These are phyloP conservation scores for Pseudocercospora fijiensis DNA, from an alignment of 2,329 filamentous ascomycete species.

Conservation along the genomic window DNA sequence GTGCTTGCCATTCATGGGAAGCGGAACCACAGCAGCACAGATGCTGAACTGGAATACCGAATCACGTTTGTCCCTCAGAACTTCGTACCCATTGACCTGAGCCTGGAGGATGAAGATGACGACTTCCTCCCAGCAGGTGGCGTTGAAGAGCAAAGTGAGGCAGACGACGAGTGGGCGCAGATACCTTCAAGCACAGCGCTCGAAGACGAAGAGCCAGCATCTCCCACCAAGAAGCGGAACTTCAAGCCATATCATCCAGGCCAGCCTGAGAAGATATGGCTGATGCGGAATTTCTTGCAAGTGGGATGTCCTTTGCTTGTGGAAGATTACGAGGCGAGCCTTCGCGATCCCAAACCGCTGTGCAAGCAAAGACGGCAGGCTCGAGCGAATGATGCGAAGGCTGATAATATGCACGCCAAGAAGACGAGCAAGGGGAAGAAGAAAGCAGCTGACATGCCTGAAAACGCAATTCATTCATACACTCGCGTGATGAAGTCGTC, in stretches of 20 bases:
- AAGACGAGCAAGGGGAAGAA: conserved; percentile 20
- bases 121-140: conserved; percentile 41
- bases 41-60: conserved; percentile 73
- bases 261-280: conserved; percentile 65
- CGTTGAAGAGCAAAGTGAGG: conserved; percentile 39
- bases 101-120: conserved; percentile 68
- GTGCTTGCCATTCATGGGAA: conserved; percentile 67
- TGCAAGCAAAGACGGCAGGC: conserved; percentile 32
- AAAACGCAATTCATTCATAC: conserved; percentile 17
- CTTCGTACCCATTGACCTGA: conserved; percentile 75
- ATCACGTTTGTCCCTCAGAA: conserved; percentile 73
- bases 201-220: conserved; percentile 36
- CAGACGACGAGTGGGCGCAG: conserved; percentile 28
- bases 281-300: conserved; percentile 63
- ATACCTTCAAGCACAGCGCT: conserved; percentile 24
- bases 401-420: conserved; percentile 25
- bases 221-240: conserved; percentile 48
- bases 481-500: conserved; percentile 22
- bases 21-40: conserved; percentile 70
- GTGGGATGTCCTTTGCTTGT: conserved; percentile 65
- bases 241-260: conserved; percentile 62
- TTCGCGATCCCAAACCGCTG: conserved; percentile 32
- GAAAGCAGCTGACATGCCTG: conserved; percentile 15
- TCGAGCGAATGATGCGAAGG: conserved; percentile 21
- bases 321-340: conserved; percentile 61